phyloP scores from a whole-genome alignment of 1,284 basidiomycete genomes.

The Ceratobasidium sp. region DNA sequence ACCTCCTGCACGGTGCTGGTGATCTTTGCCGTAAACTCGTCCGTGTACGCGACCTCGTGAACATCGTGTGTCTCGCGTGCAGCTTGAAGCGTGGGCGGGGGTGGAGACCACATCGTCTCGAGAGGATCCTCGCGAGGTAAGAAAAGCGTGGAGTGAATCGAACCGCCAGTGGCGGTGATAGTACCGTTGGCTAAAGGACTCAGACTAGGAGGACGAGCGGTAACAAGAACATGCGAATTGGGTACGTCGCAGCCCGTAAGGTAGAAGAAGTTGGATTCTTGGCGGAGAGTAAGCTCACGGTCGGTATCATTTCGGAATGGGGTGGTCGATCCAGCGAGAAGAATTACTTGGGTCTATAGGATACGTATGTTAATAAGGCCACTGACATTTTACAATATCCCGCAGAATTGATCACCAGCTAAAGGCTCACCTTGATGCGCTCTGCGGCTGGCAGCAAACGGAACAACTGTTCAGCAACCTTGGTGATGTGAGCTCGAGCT shows the following conservation, averaged over 20 bases:
- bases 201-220: conserved; percentile 48
- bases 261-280: conserved; percentile 91
- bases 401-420: no score
- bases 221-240: conserved; percentile 71
- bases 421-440: conserved; percentile 17
- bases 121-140: conserved; percentile 76
- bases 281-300: conserved; percentile 79
- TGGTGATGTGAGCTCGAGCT: conserved; percentile 33
- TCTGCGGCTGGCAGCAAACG: conserved; percentile 28
- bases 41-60: conserved; percentile 64
- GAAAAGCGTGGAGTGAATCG: conserved; percentile 67
- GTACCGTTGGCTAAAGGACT: conserved; percentile 16
- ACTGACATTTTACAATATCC: background rate
- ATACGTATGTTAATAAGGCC: background rate
- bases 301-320: conserved; percentile 88
- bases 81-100: conserved; percentile 76
- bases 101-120: conserved; percentile 86
- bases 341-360: conserved; percentile 51
- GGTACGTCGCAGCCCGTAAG: conserved; percentile 82
- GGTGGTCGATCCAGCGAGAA: conserved; percentile 60
- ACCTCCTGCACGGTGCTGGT: background rate
- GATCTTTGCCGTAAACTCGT: conserved; percentile 56
- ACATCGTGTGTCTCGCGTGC: conserved; percentile 68
- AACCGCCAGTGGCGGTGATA: conserved; percentile 41
- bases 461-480: conserved; percentile 21